These are phyloP conservation scores for Cladophialophora carrionii DNA, from an alignment of 2,329 filamentous ascomycete genomes.

Conservation along the genomic window DNA sequence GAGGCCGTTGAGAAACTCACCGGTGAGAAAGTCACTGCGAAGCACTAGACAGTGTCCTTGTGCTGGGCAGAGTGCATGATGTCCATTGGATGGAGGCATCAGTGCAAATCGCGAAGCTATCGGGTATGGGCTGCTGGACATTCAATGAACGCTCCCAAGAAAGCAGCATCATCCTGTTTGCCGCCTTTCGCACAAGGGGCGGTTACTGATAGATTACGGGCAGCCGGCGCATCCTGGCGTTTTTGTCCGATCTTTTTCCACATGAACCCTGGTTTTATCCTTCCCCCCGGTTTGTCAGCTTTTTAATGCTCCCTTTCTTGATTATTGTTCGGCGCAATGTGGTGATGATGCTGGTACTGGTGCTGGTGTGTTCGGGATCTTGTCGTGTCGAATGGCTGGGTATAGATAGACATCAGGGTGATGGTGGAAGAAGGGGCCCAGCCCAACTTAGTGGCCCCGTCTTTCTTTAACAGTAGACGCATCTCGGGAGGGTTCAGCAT, in stretches of 20 bases:
- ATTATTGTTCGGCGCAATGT: neutral
- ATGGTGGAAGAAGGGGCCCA: neutral
- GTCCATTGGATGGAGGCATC: neutral
- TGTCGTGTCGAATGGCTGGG: neutral
- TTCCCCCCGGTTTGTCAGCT: neutral
- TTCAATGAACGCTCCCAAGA: neutral
- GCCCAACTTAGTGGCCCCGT: neutral
- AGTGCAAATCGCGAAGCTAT: neutral
- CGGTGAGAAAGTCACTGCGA: constrained; percentile 65
- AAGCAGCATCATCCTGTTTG: neutral
- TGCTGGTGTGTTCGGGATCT: neutral
- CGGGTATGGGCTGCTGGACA: neutral
- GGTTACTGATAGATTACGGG: neutral
- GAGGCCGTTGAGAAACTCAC: constrained; percentile 68
- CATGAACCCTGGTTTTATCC: neutral
- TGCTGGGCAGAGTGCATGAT: neutral
- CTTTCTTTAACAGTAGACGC: neutral
- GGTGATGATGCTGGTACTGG: neutral
- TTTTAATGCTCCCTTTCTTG: neutral
- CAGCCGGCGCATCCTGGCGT: neutral
- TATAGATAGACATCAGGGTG: neutral
- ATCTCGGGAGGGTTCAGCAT: neutral
- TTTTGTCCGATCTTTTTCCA: neutral
- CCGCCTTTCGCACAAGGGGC: neutral
- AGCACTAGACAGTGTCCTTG: constrained; percentile 57